Conservation (phyloP, 2,329 filamentous ascomycete genomes). For the Colletotrichum godetiae region DNA sequence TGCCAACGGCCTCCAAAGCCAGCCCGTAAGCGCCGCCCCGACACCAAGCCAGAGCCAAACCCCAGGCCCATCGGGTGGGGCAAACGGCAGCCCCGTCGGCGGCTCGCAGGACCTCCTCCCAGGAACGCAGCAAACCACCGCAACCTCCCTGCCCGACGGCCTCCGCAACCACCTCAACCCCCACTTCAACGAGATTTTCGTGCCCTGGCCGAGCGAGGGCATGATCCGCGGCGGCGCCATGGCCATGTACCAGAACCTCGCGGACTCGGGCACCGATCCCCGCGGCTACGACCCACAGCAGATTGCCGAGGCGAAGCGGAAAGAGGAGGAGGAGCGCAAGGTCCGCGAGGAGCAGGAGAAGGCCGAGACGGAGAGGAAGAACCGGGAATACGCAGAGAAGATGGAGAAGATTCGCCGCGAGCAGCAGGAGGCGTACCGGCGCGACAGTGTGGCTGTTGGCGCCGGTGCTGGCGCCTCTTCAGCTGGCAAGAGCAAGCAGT, state of each 20-base stretch:
- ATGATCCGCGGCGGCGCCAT: constrained; percentile 77
- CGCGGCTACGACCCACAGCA: constrained; percentile 67
- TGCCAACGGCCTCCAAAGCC: constrained; percentile 34
- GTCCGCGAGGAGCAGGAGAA: constrained; percentile 50
- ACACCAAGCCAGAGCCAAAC: constrained; percentile 39
- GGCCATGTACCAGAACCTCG: constrained; percentile 70
- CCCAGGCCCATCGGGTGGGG: constrained; percentile 33
- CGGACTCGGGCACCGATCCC: constrained; percentile 72
- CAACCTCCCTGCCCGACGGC: constrained; percentile 59
- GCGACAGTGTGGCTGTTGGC: constrained; percentile 37
- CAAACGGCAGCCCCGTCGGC: constrained; percentile 22
- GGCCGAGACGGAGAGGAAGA: constrained; percentile 57
- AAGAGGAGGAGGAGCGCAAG: constrained; percentile 60
- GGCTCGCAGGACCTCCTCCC: constrained; percentile 40
- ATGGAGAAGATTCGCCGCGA: constrained; percentile 54
- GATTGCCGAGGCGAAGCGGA: constrained; percentile 62
- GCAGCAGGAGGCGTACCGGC: constrained; percentile 47
- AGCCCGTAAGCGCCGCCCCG: constrained; percentile 38
- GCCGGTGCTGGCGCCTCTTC: constrained; percentile 39
- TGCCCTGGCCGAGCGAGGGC: constrained; percentile 81
- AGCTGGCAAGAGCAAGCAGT: constrained; percentile 60
- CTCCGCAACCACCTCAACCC: constrained; percentile 66
- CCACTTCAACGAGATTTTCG: constrained; percentile 69
- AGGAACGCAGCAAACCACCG: constrained; percentile 45
- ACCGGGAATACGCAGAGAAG: constrained; percentile 52